phyloP scores from a whole-genome alignment of 2,329 filamentous ascomycete genomes.

The Talaromyces sp. region DNA sequence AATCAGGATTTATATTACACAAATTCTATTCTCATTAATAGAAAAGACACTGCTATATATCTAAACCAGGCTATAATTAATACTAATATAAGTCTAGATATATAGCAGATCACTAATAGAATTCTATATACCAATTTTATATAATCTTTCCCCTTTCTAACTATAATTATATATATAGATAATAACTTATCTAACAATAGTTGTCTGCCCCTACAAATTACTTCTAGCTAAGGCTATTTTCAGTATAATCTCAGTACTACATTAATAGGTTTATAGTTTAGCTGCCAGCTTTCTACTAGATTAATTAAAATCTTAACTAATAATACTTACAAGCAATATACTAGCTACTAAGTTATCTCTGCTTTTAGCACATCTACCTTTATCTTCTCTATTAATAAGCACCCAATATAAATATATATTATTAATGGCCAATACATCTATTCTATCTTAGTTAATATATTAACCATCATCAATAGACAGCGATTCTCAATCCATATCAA shows the following conservation, averaged over 20 bases:
- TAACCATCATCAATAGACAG: constrained; percentile 29
- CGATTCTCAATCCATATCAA: constrained; percentile 37
- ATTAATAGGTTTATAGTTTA: background rate
- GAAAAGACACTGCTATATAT: constrained; percentile 38
- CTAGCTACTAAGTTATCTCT: constrained; percentile 33
- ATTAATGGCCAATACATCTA: constrained; percentile 38
- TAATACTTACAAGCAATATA: constrained; percentile 24
- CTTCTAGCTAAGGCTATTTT: background rate
- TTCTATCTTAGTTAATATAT: constrained; percentile 31
- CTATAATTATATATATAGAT: too few relatives aligned
- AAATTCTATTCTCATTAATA: constrained; percentile 58
- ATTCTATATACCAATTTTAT: constrained; percentile 7
- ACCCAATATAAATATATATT: constrained; percentile 39
- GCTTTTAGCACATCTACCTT: constrained; percentile 24
- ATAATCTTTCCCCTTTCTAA: background rate
- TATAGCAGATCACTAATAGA: constrained; percentile 7
- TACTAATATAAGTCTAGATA: constrained; percentile 24
- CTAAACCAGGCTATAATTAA: constrained; percentile 20
- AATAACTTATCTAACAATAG: too few relatives aligned
- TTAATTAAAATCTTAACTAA: constrained; percentile 24
- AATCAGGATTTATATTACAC: constrained; percentile 48
- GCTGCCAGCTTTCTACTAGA: constrained; percentile 15
- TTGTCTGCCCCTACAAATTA: background rate
- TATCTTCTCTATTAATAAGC: constrained; percentile 38
- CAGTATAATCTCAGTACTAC: constrained; percentile 1